Evolutionary conservation across 2,329 filamentous ascomycete genomes (phyloP), one percentile per base, ranked within the genome.

Genomic region (Talaromyces albobiverticillius): DNA sequence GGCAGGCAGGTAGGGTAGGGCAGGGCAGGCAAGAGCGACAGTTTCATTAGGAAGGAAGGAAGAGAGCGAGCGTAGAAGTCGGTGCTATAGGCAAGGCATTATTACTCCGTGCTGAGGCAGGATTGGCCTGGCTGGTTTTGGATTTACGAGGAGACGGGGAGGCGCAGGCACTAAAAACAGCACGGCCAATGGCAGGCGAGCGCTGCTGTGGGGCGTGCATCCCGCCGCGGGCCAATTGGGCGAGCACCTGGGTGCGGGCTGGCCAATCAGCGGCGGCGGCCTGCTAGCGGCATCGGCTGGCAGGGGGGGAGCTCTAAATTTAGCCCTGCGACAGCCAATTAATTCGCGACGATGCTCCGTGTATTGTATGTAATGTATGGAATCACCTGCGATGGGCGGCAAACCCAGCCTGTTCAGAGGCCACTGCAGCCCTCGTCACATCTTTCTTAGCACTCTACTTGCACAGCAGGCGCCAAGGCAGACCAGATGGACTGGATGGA

Each of bases 231-330:
- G 43, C 41, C 50, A 46, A 32, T 38, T 34, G 50, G n/a, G 41
- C 31, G 18, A 23, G 42, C 40, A 23, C 36, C 51, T 29, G 38
- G 36, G n/a, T 26, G 20, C 26, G 31, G 31, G 46, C 46, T 41
- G 53, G 47, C 53, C 53, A 55, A 55, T 55, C 36, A 45, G 18
- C 14, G n/a, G 11, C 6, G 4, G 1, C 3, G 31, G 3, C 10
- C 25, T 32, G 34, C 29, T 56, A 58, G 57, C 51, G 56, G 57
- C 51, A 56, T 58, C 58, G 53, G 57, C 55, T 36, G 59, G 59
- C 57, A 62, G 64, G 66, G 47, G 48, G 25, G 25, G 7, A 45
- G 32, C 13, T 67, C 68, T 71, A 71, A 69, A 65, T 71, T 71
- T 71, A 71, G 69, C 67, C 66, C 60, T 59, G 46, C 20, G 52